These are phyloP conservation scores for Tetracladium marchalianum DNA, from an alignment of 495 filamentous ascomycete genomes.

Conservation along the genomic window DNA sequence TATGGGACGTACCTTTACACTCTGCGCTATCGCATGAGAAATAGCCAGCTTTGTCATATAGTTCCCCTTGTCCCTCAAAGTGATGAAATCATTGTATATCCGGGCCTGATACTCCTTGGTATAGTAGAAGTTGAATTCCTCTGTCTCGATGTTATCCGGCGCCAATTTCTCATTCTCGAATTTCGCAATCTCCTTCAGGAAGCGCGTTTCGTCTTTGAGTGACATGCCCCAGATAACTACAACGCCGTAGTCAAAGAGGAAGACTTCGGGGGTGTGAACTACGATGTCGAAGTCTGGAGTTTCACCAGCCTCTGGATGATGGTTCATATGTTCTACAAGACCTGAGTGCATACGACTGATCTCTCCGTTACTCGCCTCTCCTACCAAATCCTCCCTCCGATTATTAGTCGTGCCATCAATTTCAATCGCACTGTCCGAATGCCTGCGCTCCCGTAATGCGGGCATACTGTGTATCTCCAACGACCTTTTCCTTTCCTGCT, in stretches of 20 bases:
- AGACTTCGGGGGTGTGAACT: constrained; percentile 87
- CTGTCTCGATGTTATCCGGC: constrained; percentile 82
- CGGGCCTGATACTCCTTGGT: constrained; percentile 92
- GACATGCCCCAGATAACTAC: constrained; percentile 99
- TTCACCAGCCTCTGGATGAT: constrained; percentile 9
- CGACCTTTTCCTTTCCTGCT: constrained; percentile 12
- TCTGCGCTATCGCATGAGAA: constrained; percentile 87
- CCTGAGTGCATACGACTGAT: constrained; percentile 9
- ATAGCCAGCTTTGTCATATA: constrained; percentile 98
- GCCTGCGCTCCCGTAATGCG: constrained; percentile 48
- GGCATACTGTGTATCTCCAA: constrained; percentile 29
- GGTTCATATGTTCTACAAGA: constrained; percentile 1
- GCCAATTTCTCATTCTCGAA: constrained; percentile 87
- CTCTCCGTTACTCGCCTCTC: constrained; percentile 20
- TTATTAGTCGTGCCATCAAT: constrained; percentile 39
- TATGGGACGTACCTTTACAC: constrained; percentile 58
- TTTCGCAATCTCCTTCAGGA: constrained; percentile 89
- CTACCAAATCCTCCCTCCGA: constrained; percentile 40
- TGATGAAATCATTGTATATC: constrained; percentile 99
- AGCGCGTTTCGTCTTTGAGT: constrained; percentile 67
- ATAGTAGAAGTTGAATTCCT: constrained; percentile 99
- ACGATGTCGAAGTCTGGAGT: constrained; percentile 52
- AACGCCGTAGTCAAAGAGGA: constrained; percentile 96
- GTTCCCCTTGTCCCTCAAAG: constrained; percentile 79
- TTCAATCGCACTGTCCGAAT: constrained; percentile 53